These are phyloP conservation scores for Cyberlindnera japonica DNA, from an alignment of 805 yeast genomes.

Conservation along the genomic window DNA sequence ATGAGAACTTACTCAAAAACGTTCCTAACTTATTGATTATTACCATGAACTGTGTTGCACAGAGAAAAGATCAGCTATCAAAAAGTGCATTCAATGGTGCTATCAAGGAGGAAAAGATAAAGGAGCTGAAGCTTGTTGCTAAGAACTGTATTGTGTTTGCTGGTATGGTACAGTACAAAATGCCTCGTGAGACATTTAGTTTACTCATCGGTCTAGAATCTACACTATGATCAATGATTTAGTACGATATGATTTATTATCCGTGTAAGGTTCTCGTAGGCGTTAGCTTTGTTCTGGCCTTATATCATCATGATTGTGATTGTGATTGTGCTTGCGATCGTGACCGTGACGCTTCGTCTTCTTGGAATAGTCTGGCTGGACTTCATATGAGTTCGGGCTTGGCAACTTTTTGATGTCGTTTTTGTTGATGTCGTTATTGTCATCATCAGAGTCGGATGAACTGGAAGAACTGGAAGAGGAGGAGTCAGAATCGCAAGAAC, in stretches of 20 bases:
- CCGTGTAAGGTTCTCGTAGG: not conserved
- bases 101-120: conserved; percentile 50
- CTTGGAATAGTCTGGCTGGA: conserved; percentile 64
- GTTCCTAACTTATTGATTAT: conserved; percentile 77
- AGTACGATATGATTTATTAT: not conserved
- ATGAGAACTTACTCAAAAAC: conserved; percentile 71
- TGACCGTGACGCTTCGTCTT: too few relatives aligned
- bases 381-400: conserved; percentile 83
- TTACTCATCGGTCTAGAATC: conserved; percentile 62
- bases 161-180: conserved; percentile 88
- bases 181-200: conserved; percentile 82
- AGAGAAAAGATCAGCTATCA: conserved; percentile 41
- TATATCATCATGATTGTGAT: conserved; percentile 1
- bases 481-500: conserved; percentile 30
- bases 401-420: conserved; percentile 31
- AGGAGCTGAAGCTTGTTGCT: conserved; percentile 57
- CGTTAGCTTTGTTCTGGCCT: not conserved
- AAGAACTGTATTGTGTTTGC: conserved; percentile 92
- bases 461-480: conserved; percentile 23
- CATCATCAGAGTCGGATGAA: conserved; percentile 26
- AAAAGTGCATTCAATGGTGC: conserved; percentile 41
- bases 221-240: conserved; percentile 22
- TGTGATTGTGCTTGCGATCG: conserved; percentile 5
- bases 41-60: conserved; percentile 73
- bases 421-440: conserved; percentile 36